Evolutionary conservation across 768 basidiomycete species (phyloP).

Genomic region (Aureoboletus auriporus): DNA sequence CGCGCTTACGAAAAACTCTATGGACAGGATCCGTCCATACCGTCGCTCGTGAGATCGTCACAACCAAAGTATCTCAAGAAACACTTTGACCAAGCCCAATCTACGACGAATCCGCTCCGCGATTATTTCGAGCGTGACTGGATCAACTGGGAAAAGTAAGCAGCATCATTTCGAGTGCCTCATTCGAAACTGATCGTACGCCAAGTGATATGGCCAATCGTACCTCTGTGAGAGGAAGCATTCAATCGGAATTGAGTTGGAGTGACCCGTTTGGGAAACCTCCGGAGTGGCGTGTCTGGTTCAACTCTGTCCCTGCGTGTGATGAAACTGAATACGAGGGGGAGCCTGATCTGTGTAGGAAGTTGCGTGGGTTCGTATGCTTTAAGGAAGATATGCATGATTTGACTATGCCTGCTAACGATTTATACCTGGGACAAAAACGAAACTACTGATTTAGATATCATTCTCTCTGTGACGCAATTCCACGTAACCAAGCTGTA

Average conservation of each 20-base stretch:
- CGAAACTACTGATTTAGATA: conserved; percentile 16
- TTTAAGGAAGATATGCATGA: conserved; percentile 32
- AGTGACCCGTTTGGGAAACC: conserved; percentile 41
- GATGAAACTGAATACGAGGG: conserved; percentile 18
- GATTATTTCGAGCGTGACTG: conserved; percentile 66
- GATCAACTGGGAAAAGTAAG: conserved; percentile 69
- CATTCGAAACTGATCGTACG: conserved; percentile 9
- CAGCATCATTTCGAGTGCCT: neutral
- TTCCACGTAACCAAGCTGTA: conserved; percentile 25
- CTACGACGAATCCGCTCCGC: conserved; percentile 35
- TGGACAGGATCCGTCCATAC: conserved; percentile 36
- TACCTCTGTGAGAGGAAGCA: conserved; percentile 51
- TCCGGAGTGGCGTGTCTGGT: conserved; percentile 54
- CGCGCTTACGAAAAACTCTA: conserved; percentile 52
- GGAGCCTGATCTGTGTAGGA: conserved; percentile 33
- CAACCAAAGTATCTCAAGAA: conserved; percentile 26
- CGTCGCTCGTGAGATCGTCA: conserved; percentile 35
- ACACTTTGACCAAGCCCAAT: conserved; percentile 15
- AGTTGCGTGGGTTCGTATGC: conserved; percentile 53
- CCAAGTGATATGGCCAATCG: conserved; percentile 74
- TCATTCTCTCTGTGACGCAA: conserved; percentile 16
- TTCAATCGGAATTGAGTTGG: conserved; percentile 51
- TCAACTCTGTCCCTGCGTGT: conserved; percentile 26
- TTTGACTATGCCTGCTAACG: conserved; percentile 10
- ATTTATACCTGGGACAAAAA: conserved; percentile 18